phyloP scores from a whole-genome alignment of 2,329 filamentous ascomycete genomes.

The Hypoxylon sp. region DNA sequence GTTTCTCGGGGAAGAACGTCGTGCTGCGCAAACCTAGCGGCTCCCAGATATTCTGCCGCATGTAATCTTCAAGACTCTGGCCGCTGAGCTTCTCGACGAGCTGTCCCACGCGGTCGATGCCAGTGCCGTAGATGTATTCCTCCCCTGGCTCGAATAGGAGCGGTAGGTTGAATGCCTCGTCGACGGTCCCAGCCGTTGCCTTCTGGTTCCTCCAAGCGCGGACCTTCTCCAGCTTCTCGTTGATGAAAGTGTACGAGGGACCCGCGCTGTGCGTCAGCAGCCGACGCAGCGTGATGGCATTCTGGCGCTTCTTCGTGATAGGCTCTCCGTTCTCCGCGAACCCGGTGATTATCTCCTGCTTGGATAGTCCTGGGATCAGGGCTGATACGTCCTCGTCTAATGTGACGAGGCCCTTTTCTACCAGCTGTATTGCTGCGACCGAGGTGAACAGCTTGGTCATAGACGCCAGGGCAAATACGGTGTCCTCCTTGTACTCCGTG shows the following conservation, averaged over 20 bases:
- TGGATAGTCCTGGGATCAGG: conserved; percentile 54
- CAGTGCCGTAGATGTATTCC: conserved; percentile 52
- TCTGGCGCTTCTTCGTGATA: conserved; percentile 40
- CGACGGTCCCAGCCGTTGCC: conserved; percentile 15
- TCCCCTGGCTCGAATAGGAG: conserved; percentile 56
- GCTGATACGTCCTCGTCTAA: conserved; percentile 56
- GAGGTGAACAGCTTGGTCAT: conserved; percentile 56
- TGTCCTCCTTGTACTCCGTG: conserved; percentile 36
- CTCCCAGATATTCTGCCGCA: conserved; percentile 37
- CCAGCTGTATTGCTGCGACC: conserved; percentile 56
- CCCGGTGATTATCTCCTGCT: conserved; percentile 54
- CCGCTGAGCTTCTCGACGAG: conserved; percentile 45
- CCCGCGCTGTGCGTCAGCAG: conserved; percentile 59
- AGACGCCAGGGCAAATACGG: conserved; percentile 48
- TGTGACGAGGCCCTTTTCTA: conserved; percentile 55
- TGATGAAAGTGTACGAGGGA: conserved; percentile 50
- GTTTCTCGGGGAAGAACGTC: conserved; percentile 37
- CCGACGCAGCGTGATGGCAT: conserved; percentile 55
- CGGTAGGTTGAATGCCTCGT: conserved; percentile 48
- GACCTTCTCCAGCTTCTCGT: conserved; percentile 26
- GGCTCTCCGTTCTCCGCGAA: conserved; percentile 51
- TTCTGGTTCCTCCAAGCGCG: conserved; percentile 11
- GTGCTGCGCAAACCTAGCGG: conserved; percentile 32
- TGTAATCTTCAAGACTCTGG: conserved; percentile 37
- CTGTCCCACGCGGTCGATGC: conserved; percentile 54